Evolutionary conservation across 1,284 basidiomycete genomes (phyloP).

Genomic region (Ceratobasidium sp.): DNA sequence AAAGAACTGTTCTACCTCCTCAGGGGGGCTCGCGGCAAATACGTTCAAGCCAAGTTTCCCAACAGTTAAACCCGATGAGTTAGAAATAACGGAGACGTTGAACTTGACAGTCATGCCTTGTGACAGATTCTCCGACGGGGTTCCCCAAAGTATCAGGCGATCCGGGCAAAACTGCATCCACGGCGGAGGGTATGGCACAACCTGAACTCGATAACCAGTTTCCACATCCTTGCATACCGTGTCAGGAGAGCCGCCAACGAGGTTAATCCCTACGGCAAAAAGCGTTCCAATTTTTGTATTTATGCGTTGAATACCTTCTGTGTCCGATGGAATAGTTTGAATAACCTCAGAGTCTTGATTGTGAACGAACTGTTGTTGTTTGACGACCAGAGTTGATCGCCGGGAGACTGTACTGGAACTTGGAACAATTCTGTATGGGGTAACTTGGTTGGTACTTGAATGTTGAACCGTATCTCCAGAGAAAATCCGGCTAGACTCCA

Average conservation of each 20-base stretch:
- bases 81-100: background rate
- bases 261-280: slow-evolving; percentile 6
- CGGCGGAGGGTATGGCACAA: slow-evolving; percentile 3
- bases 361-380: background rate
- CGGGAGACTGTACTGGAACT: background rate
- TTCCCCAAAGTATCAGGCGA: slow-evolving; percentile 27
- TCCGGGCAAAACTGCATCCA: slow-evolving; percentile 33
- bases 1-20: background rate
- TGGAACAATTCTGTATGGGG: slow-evolving; percentile 17
- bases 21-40: background rate
- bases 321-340: background rate
- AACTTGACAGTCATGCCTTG: background rate
- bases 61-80: background rate
- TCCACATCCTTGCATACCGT: background rate
- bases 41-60: slow-evolving; percentile 30
- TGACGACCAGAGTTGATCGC: slow-evolving; percentile 10
- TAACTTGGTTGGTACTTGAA: slow-evolving; percentile 1
- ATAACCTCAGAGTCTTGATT: background rate
- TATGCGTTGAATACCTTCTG: background rate
- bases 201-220: slow-evolving; percentile 15
- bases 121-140: slow-evolving; percentile 1
- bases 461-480: background rate
- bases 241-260: background rate
- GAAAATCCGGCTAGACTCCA: background rate
- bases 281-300: slow-evolving; percentile 1